phyloP scores from a whole-genome alignment of 495 filamentous ascomycete genomes.

The Podospora sp. region DNA sequence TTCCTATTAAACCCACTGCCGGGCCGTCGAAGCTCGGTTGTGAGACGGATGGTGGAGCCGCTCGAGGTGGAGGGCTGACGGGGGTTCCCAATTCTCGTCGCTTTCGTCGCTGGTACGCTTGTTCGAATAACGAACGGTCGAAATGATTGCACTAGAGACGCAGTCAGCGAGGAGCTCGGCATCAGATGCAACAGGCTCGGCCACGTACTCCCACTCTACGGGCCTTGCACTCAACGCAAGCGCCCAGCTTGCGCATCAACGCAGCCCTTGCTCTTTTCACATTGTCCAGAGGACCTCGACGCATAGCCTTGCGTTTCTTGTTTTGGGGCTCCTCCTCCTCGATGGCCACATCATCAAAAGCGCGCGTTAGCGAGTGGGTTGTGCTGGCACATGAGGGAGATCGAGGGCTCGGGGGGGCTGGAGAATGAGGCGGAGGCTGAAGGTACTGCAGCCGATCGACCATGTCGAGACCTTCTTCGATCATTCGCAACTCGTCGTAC shows the following conservation, averaged over 20 bases:
- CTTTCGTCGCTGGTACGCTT: constrained; percentile 11
- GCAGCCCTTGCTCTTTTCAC: constrained; percentile 23
- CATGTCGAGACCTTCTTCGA: constrained; percentile 1
- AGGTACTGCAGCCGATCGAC: constrained; percentile 15
- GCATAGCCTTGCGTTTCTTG: constrained; percentile 21
- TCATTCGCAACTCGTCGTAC: constrained; percentile 34
- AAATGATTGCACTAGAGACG: constrained; percentile 20
- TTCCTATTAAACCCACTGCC: not conserved
- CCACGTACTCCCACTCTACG: constrained; percentile 32
- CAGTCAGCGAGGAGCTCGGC: not conserved
- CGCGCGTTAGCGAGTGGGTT: constrained; percentile 18
- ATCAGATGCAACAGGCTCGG: not conserved
- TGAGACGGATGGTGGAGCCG: not conserved
- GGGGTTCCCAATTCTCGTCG: not conserved
- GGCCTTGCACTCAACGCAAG: constrained; percentile 28
- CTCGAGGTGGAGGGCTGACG: not conserved
- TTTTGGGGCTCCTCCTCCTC: constrained; percentile 1
- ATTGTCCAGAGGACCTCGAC: constrained; percentile 25
- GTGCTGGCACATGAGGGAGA: constrained; percentile 25
- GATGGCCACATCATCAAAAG: constrained; percentile 10
- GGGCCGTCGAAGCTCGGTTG: constrained; percentile 4
- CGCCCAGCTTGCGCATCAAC: constrained; percentile 34
- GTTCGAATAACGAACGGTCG: constrained; percentile 10
- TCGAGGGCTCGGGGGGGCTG: constrained; percentile 22
- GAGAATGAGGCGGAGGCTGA: constrained; percentile 21